Conservation (phyloP, 768 basidiomycete species). For the Auricularia heimuer region DNA sequence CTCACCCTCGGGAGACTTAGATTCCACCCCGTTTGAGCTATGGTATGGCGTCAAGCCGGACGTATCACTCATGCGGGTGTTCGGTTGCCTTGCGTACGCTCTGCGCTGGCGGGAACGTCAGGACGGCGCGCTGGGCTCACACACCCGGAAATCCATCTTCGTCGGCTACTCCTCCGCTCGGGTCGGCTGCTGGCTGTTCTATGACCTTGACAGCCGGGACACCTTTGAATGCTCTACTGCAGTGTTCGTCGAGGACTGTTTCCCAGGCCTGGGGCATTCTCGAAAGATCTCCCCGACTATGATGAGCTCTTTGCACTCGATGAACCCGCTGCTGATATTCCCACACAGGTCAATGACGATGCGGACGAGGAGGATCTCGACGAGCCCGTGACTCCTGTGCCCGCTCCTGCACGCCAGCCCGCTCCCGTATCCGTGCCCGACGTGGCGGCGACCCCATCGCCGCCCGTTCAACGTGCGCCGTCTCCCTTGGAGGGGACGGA, state of each 20-base stretch:
- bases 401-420: background rate
- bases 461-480: background rate
- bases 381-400: background rate
- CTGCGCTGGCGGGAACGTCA: constrained; percentile 7
- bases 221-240: constrained; percentile 21
- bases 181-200: constrained; percentile 27
- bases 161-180: constrained; percentile 26
- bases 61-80: constrained; percentile 11
- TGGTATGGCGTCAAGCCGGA: constrained; percentile 11
- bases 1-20: constrained; percentile 3
- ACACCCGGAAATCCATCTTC: constrained; percentile 27
- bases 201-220: constrained; percentile 20
- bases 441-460: background rate
- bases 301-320: background rate
- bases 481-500: no score
- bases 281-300: no score
- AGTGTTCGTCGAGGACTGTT: constrained; percentile 24
- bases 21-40: constrained; percentile 11
- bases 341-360: background rate
- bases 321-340: background rate
- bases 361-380: background rate
- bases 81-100: constrained; percentile 15
- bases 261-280: constrained; percentile 9
- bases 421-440: background rate
- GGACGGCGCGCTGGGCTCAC: constrained; percentile 12